These are phyloP conservation scores for Guillardia theta DNA, from an alignment of 78 protist genomes.

Conservation along the genomic window DNA sequence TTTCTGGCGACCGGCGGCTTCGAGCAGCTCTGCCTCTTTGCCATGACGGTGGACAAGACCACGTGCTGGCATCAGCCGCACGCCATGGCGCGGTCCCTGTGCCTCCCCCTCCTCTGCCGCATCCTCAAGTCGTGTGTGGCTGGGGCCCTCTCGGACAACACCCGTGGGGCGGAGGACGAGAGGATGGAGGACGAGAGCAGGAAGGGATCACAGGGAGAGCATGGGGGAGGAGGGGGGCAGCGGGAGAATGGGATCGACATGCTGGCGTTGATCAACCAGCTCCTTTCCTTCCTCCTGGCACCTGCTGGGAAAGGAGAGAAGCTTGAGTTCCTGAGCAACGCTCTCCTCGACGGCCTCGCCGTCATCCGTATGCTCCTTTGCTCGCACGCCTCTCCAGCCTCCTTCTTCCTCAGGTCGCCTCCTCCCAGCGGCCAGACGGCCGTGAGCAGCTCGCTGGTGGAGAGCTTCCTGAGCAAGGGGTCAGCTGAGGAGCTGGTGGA, in stretches of 20 bases:
- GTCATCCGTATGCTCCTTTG: constrained; percentile 12
- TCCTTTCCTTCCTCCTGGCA: neutral
- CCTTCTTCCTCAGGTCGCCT: neutral
- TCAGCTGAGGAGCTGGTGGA: neutral
- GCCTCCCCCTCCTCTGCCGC: constrained; percentile 10
- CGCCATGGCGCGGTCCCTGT: neutral
- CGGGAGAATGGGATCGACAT: neutral
- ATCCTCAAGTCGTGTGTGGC: constrained; percentile 23
- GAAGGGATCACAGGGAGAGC: neutral
- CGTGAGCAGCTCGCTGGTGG: neutral
- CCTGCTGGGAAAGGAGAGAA: neutral
- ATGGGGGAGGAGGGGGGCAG: neutral
- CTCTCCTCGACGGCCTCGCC: neutral
- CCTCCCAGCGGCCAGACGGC: neutral
- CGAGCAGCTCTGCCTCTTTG: neutral
- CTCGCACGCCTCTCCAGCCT: neutral
- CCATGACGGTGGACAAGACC: constrained; percentile 1
- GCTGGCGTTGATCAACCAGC: neutral
- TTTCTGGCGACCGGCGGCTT: neutral
- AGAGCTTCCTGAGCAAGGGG: neutral
- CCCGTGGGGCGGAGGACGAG: no score
- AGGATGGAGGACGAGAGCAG: neutral
- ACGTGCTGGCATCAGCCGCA: neutral
- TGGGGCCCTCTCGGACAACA: neutral
- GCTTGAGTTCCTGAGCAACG: neutral